Evolutionary conservation across 2,329 filamentous ascomycete species (phyloP), one percentile per base, ranked within the genome.

Genomic region (Calonectria naviculata): DNA sequence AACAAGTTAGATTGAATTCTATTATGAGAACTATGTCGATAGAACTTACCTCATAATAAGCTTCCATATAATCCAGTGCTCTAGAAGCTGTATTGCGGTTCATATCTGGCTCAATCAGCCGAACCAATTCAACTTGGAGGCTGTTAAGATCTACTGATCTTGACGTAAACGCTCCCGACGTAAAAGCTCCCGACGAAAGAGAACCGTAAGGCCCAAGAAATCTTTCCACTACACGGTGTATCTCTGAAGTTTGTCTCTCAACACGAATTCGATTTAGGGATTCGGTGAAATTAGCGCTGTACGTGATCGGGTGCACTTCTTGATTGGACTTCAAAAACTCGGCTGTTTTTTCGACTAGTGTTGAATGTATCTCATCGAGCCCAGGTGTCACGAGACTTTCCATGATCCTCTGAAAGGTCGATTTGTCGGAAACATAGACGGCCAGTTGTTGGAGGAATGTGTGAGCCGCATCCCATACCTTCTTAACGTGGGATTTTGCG

Each of bases 231-330:
- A 44, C n/a, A 24, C 44, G 21, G 4, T 46, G n/a, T 1, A 80
- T 65, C 13, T 65, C 29, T 1, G 8, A 10, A 0, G 26, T 68
- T 4, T 68, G 54, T 13, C 78, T 66, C 1, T 74, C 19, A 0
- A 36, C 24, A 5, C 80, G 79, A 36, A 79, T 66, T 1, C 78
- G 75, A 31, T 84, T 78, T 1, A 88, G 76, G 0, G 75, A 80
- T n/a, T 86, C 79, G 0, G 81, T 82, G 29, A 87, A 87, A 42
- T 87, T 80, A 19, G 85, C 79, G 47, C 89, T 89, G 72, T 90
- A 90, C 0, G 88, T 91, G 42, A 89, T 88, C 0, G 87, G 87
- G 73, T 89, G 86, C 0, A 82, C 76, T 13, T 79, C 41, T 10
- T 78, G 71, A 82, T 86, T 78, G 88, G 83, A 5, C 8, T 79